A percentile compares a stretch with the other conserved stretches of the same genome.
Conservation (phyloP, 2,329 filamentous ascomycete genomes). For the Lasiodiplodia hormozganensis region DNA sequence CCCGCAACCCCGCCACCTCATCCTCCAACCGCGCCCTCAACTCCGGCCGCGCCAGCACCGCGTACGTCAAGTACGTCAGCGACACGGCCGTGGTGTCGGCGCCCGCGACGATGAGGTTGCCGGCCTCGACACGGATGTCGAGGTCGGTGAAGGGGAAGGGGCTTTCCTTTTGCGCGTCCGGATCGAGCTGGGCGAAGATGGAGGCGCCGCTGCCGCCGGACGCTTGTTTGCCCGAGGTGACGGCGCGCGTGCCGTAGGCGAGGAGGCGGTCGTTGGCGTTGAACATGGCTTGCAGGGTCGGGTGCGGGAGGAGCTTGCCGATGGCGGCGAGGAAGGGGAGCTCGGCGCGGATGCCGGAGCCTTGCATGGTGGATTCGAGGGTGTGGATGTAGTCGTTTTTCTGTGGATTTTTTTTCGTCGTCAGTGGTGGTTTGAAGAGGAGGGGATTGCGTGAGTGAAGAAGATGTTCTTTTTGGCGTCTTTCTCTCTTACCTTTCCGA, state of each 20-base stretch:
- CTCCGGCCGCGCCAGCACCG: conserved; percentile 36
- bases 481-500: conserved; percentile 53
- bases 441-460: too few relatives aligned
- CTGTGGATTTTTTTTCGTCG: too few relatives aligned
- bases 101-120: conserved; percentile 45
- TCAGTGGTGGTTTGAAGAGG: neutral
- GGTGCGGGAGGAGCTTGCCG: conserved; percentile 39
- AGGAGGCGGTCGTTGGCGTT: conserved; percentile 44
- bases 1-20: conserved; percentile 34
- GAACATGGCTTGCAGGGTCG: conserved; percentile 43
- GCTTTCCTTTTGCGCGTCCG: conserved; percentile 41
- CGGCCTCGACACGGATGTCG: conserved; percentile 43
- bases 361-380: conserved; percentile 45
- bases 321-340: conserved; percentile 44
- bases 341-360: conserved; percentile 46
- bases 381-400: conserved; percentile 46
- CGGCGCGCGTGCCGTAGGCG: conserved; percentile 40
- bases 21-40: conserved; percentile 36
- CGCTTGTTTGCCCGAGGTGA: conserved; percentile 36
- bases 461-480: too few relatives aligned
- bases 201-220: conserved; percentile 38
- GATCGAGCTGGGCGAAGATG: conserved; percentile 44
- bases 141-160: conserved; percentile 41
- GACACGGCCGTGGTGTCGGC: conserved; percentile 45
- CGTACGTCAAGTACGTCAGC: conserved; percentile 46